Base-by-base conservation (phyloP, 2,329 filamentous ascomycete genomes). In the Incumbomyces lentus region DNA sequence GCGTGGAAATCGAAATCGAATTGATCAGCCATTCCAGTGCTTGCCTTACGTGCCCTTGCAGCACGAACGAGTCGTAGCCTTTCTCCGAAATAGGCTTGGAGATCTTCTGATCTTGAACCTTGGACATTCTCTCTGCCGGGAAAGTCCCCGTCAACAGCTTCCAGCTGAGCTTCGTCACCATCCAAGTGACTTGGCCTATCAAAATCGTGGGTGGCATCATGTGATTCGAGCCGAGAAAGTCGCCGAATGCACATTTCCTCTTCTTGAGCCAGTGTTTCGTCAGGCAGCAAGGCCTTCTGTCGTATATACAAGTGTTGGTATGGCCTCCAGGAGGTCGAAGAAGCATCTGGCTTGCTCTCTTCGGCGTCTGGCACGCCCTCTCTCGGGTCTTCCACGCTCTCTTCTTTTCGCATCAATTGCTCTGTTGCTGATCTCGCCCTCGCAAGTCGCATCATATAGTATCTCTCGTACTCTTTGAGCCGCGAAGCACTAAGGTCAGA, bases 261-360 rank as follows among this genome's bases (percentile, higher is more conserved):
- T 45, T 45, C 42, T 14, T 45, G 30, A n/a, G 29, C 22, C 10
- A 45, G 42, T 18, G 36, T 34, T 29, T 17, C 33, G 6, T 38
- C 33, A 31, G 18, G 37, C 4, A 45, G 34, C 18, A 29, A 22
- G 22, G 33, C 31, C 22, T 45, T 45, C 6, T 37, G 19, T 16
- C 42, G 33, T 2, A 45, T 30, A 12, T 29, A 38, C 12, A 16
- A 12, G 7, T 45, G 11, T 22, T 38, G 33, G 33, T 34, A 45
- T 8, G 13, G 26, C 13, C 5, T 12, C 13, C 29, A 6, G 19
- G 12, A 11, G 32, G 7, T 36, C 8, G 22, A 8, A 26, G 22
- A 26, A 22, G 7, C 6, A 12, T 35, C 31, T 26, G 12, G 16
- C 10, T 35, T 33, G n/a, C 19, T 12, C 29, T 16, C 13, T 29